Percentiles rank a stretch among this genome's conserved stretches.
Conservation (phyloP, 2,329 filamentous ascomycete genomes). For the Periconia digitata region DNA sequence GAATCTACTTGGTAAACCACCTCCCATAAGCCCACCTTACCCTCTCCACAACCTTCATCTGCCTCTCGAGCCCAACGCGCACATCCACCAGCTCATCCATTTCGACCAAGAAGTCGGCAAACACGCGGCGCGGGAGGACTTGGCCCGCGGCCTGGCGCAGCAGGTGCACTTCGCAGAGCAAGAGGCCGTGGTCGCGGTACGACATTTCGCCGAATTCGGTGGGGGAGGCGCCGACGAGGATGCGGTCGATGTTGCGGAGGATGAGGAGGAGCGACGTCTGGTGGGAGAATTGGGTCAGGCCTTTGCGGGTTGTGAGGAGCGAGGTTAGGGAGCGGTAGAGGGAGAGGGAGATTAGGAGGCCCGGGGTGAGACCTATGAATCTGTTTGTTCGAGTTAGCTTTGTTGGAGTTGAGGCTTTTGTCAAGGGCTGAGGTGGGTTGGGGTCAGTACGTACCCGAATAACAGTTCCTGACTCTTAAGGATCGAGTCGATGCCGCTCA, state of each 20-base stretch:
- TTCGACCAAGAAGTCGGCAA: slow-evolving; percentile 86
- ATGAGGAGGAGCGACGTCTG: slow-evolving; percentile 74
- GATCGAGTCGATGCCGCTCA: slow-evolving; percentile 91
- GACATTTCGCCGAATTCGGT: slow-evolving; percentile 74
- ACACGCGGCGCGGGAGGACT: slow-evolving; percentile 72
- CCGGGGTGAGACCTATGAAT: slow-evolving; percentile 92
- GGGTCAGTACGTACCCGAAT: slow-evolving; percentile 64
- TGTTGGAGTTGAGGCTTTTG: too few species aligned
- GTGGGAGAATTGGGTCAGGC: slow-evolving; percentile 64
- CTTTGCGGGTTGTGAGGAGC: slow-evolving; percentile 69
- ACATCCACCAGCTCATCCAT: slow-evolving; percentile 83
- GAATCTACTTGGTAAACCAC: too few species aligned
- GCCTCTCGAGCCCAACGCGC: slow-evolving; percentile 71
- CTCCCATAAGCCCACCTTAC: slow-evolving; percentile 89
- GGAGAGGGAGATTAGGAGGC: slow-evolving; percentile 83
- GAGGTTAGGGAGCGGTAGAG: slow-evolving; percentile 70
- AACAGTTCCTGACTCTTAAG: slow-evolving; percentile 96
- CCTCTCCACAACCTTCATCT: slow-evolving; percentile 76
- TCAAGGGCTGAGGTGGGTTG: too few species aligned
- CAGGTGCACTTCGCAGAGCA: slow-evolving; percentile 87
- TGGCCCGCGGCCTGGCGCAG: slow-evolving; percentile 68
- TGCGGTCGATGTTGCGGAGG: slow-evolving; percentile 83
- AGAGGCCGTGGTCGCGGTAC: slow-evolving; percentile 88
- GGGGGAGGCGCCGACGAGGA: slow-evolving; percentile 53
- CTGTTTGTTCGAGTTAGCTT: too few species aligned